Percentiles rank a stretch among this genome's conserved stretches.
phyloP scores from a whole-genome alignment of 2,329 filamentous ascomycete species.

The Clathrospora elynae region DNA sequence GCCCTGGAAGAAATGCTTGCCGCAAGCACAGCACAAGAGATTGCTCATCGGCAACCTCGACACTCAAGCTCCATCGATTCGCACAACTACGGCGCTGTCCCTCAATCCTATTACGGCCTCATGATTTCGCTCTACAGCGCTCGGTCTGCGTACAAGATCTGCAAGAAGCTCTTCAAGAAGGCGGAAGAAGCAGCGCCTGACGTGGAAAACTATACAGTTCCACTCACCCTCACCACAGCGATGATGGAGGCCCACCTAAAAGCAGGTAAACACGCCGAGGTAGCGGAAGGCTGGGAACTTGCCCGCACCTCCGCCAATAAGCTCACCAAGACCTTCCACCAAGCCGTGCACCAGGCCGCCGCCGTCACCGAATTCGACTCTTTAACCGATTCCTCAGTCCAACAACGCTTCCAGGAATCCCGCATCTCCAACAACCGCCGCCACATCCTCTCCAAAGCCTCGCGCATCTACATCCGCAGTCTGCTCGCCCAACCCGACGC shows the following conservation, averaged over 20 bases:
- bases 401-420: slow-evolving; percentile 24
- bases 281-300: slow-evolving; percentile 70
- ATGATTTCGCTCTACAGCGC: slow-evolving; percentile 62
- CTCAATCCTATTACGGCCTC: slow-evolving; percentile 59
- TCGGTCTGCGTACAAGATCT: slow-evolving; percentile 52
- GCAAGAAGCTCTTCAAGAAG: slow-evolving; percentile 35
- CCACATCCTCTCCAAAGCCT: slow-evolving; percentile 55
- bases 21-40: slow-evolving; percentile 35
- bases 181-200: slow-evolving; percentile 24
- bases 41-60: slow-evolving; percentile 34
- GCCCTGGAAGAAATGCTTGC: slow-evolving; percentile 35
- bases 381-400: slow-evolving; percentile 29
- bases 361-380: slow-evolving; percentile 19
- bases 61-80: slow-evolving; percentile 28
- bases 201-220: slow-evolving; percentile 22
- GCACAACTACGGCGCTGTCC: slow-evolving; percentile 50
- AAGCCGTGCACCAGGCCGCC: slow-evolving; percentile 44
- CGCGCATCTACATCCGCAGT: slow-evolving; percentile 60
- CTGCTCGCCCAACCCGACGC: slow-evolving; percentile 55
- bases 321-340: slow-evolving; percentile 40
- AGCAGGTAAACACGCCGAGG: slow-evolving; percentile 62
- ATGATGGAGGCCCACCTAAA: slow-evolving; percentile 70
- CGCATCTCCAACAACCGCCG: slow-evolving; percentile 47
- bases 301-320: slow-evolving; percentile 60
- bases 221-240: slow-evolving; percentile 53